A percentile compares a stretch with the other conserved stretches of the same genome.
phyloP scores from a whole-genome alignment of 805 yeast species.

The Kodamaea leandrae region DNA sequence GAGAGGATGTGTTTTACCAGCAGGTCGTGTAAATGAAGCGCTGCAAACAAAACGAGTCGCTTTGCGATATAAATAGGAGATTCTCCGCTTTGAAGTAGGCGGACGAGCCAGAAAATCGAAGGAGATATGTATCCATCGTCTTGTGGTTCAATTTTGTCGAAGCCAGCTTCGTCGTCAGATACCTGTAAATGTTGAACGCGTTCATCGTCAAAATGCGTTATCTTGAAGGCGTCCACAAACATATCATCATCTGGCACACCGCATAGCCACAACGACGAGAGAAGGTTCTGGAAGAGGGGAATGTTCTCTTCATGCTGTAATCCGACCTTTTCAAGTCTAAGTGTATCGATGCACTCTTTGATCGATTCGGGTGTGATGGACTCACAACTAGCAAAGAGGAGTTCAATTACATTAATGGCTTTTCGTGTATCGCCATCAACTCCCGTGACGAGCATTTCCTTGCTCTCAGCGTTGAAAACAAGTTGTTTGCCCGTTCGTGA shows the following conservation, averaged over 20 bases:
- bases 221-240: slow-evolving; percentile 18
- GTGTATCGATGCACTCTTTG: slow-evolving; percentile 1
- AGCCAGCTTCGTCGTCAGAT: slow-evolving; percentile 24
- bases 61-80: slow-evolving; percentile 25
- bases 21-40: slow-evolving; percentile 14
- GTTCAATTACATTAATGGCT: slow-evolving; percentile 33
- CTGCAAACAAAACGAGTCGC: slow-evolving; percentile 24
- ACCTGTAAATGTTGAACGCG: slow-evolving; percentile 28
- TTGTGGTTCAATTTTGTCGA: slow-evolving; percentile 6
- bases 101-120: slow-evolving; percentile 17
- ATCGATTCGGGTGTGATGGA: background rate
- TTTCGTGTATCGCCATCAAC: slow-evolving; percentile 34
- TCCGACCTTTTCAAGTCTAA: slow-evolving; percentile 15
- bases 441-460: slow-evolving; percentile 16
- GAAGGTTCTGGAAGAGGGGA: slow-evolving; percentile 10
- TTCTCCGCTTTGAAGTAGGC: slow-evolving; percentile 27
- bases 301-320: slow-evolving; percentile 18
- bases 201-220: slow-evolving; percentile 4
- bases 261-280: slow-evolving; percentile 11
- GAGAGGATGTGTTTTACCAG: slow-evolving; percentile 19
- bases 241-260: slow-evolving; percentile 12
- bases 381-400: slow-evolving; percentile 13
- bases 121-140: slow-evolving; percentile 9
- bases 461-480: slow-evolving; percentile 9
- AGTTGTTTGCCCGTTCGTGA: slow-evolving; percentile 15